phyloP scores from a whole-genome alignment of 768 basidiomycete genomes.

The Hericium coralloides region DNA sequence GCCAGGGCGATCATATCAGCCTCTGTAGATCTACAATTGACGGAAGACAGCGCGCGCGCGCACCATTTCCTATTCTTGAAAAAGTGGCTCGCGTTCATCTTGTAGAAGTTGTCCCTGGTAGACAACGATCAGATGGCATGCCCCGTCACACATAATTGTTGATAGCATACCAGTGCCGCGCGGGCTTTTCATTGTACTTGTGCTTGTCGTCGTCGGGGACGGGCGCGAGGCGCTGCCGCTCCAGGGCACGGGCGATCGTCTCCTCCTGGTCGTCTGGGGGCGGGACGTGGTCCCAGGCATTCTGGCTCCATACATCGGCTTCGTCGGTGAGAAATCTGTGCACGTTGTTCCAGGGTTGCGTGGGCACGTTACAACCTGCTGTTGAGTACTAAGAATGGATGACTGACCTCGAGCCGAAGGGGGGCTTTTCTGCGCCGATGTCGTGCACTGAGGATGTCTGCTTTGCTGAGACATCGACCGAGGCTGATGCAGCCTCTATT shows the following conservation, averaged over 20 bases:
- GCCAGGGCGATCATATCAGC: neutral
- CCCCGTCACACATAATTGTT: neutral
- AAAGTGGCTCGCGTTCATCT: conserved; percentile 76
- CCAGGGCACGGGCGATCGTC: conserved; percentile 60
- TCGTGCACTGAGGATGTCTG: conserved; percentile 61
- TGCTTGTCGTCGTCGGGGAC: conserved; percentile 66
- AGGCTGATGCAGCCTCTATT: neutral
- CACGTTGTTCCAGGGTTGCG: neutral
- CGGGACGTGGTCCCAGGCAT: conserved; percentile 89
- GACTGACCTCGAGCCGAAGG: conserved; percentile 62
- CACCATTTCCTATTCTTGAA: conserved; percentile 93
- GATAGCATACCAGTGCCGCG: conserved; percentile 53
- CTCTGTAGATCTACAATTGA: too few relatives aligned
- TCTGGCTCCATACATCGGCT: conserved; percentile 74
- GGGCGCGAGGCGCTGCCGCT: conserved; percentile 60
- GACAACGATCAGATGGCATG: conserved; percentile 1
- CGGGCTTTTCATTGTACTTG: conserved; percentile 66
- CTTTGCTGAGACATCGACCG: conserved; percentile 12
- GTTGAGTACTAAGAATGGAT: neutral
- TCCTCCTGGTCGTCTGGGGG: conserved; percentile 74
- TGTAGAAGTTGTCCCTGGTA: conserved; percentile 89
- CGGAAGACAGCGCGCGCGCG: conserved; percentile 1
- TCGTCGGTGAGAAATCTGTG: conserved; percentile 61
- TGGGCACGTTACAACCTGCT: too few relatives aligned
- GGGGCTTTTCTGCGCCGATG: conserved; percentile 42